Evolutionary conservation across 495 filamentous ascomycete species (phyloP), one percentile per base, ranked within the genome.

Genomic region (Penicillium fimorum): DNA sequence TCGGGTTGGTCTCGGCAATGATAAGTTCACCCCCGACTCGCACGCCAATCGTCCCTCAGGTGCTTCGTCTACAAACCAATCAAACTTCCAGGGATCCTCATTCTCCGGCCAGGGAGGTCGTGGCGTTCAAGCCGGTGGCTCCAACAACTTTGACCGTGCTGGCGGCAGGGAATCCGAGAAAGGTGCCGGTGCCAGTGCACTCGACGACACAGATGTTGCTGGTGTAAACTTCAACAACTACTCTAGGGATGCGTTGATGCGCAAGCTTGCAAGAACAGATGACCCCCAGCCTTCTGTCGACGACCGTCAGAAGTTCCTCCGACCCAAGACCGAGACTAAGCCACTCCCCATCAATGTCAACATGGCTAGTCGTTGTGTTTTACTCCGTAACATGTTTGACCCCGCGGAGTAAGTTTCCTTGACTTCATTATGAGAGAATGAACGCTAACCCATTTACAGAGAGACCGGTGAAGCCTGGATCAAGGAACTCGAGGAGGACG

Each of bases 151-250:
- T 67, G 94, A 97, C 73, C 92, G 94, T 62, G 90, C 92, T 59
- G 90, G 90, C 53, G 92, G 90, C 63, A 86, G 92, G 47, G 94
- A 96, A 59, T 87, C 85, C 70, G 91, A 97, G 62, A 96, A 96
- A 77, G 82, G 83, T 61, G 84, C 89, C 57, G 89, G 91, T 53
- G 95, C 95, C 42, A 97, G 93, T 77, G 94, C 94, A 64, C 78
- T 99, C 50, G 95, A 99, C 75, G 95, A 99, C 69, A 96, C 92
- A 56, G 95, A 99, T 74, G 92, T 99, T 70, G 90, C 89, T 30
- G 95, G 95, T 68, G 92, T 97, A 70, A 97, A 97, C 74, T 97
- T 97, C 87, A 96, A 91, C 82, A 97, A 97, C 70, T 96, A 95
- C 77, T 93, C 88, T 81, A 88, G 95, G 74, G 92, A 97, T 77